Conservation (phyloP, 2,329 filamentous ascomycete genomes). For the Arthrobotrys musiformis region DNA sequence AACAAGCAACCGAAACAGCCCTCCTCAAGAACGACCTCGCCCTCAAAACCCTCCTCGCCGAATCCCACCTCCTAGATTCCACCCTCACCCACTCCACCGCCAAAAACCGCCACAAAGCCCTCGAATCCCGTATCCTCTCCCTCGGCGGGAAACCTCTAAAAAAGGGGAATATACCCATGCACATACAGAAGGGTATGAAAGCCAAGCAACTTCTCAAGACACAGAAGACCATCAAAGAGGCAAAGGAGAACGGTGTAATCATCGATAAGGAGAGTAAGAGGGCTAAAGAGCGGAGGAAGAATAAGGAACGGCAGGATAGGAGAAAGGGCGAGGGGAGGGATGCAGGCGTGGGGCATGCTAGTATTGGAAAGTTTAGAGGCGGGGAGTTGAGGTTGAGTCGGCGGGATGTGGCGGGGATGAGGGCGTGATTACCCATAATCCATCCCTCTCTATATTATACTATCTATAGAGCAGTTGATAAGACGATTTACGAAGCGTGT, state of each 20-base stretch:
- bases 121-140: conserved; percentile 83
- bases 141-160: conserved; percentile 78
- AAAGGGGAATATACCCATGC: conserved; percentile 78
- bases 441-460: neutral
- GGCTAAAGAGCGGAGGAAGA: conserved; percentile 61
- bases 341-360: conserved; percentile 75
- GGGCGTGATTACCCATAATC: conserved; percentile 64
- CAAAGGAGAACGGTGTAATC: conserved; percentile 88
- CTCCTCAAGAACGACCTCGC: conserved; percentile 74
- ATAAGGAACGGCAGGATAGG: conserved; percentile 62
- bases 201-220: conserved; percentile 75
- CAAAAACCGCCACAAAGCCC: conserved; percentile 80
- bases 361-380: conserved; percentile 80
- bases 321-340: conserved; percentile 62
- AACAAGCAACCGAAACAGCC: conserved; percentile 10
- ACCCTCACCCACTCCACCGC: conserved; percentile 68
- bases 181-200: conserved; percentile 84
- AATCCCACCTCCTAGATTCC: conserved; percentile 85
- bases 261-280: conserved; percentile 72
- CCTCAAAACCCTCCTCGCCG: conserved; percentile 86
- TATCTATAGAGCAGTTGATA: too few relatives aligned
- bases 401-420: conserved; percentile 78
- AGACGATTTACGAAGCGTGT: neutral
- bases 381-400: conserved; percentile 82
- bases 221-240: conserved; percentile 77